Percentiles rank a stretch among this genome's conserved stretches.
Conservation (phyloP, 2,329 filamentous ascomycete genomes). For the Podosphaera fusca region DNA sequence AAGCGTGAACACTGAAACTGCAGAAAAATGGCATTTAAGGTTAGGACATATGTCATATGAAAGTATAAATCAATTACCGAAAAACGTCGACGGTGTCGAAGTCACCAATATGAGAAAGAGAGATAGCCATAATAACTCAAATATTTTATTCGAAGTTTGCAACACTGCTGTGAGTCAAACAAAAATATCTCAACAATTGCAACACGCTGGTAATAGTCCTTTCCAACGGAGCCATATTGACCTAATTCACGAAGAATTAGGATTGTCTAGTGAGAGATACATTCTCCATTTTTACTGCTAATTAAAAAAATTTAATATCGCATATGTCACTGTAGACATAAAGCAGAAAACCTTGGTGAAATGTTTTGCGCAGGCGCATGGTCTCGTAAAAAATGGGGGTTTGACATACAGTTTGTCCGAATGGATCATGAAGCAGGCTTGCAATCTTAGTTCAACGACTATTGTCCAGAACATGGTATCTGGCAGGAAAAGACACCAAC, state of each 20-base stretch:
- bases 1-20: background rate
- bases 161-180: background rate
- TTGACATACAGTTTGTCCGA: background rate
- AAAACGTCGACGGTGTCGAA: background rate
- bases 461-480: background rate
- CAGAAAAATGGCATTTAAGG: conserved; percentile 1
- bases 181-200: background rate
- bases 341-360: background rate
- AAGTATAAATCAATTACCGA: background rate
- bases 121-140: background rate
- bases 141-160: background rate
- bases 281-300: background rate
- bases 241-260: background rate
- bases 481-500: background rate
- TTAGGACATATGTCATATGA: background rate
- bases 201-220: background rate
- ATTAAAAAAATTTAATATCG: background rate
- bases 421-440: background rate
- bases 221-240: background rate
- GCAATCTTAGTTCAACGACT: background rate
- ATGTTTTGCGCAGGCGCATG: background rate
- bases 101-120: background rate
- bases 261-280: background rate
- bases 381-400: background rate
- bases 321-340: background rate